Base-by-base conservation (phyloP, 129 eudicot species). In the Helianthus annuus region DNA sequence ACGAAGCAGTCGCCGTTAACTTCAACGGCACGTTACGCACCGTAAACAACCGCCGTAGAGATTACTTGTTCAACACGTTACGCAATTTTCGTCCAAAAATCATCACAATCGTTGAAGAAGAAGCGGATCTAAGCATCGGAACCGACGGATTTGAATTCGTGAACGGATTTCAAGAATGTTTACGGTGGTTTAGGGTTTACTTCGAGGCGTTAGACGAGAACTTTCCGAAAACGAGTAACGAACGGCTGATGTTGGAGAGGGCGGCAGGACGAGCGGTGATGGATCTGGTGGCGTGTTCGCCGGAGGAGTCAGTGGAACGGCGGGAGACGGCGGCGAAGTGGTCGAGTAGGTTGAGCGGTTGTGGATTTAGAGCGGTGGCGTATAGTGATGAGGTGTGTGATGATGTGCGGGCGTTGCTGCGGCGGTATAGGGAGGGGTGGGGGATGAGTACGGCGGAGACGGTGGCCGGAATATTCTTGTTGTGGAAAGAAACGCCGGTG, bases 341-440 rank as follows among this genome's bases (percentile, higher is more conserved):
- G 99, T 84, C 96, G 4, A 67, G 73, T 13, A 68, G 99, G 74
- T 32, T 95, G 63, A 80, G 66, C 56, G 84, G 58, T 3, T 79
- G 77, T 7, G 97, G 97, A 17, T 88, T 84, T 49, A 71, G 79
- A 0, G 70, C 85, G 7, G 79, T 75, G 19, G 48, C 73, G 51
- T 91, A 73, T 38, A 88, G 91, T 15, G 99, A 95, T 14, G 99
- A 95, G 68, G 97, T 95, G 52, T 74, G 94, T 19, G 99, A 91
- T 32, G 99, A 95, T n/a, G 99, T 91, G 3, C 67, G 97, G 29
- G 92, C 99, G 16, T 68, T 95, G 66, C 70, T 95, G 77, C 81
- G 95, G 84, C 86, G 99, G 92, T 95, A 95, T 40, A 91, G 80
- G 69, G 99, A 90, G 27, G 99, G 99, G 24, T 95, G 99, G 99